phyloP scores from a whole-genome alignment of 2,329 filamentous ascomycete species.

The Acephala macrosclerotiorum region DNA sequence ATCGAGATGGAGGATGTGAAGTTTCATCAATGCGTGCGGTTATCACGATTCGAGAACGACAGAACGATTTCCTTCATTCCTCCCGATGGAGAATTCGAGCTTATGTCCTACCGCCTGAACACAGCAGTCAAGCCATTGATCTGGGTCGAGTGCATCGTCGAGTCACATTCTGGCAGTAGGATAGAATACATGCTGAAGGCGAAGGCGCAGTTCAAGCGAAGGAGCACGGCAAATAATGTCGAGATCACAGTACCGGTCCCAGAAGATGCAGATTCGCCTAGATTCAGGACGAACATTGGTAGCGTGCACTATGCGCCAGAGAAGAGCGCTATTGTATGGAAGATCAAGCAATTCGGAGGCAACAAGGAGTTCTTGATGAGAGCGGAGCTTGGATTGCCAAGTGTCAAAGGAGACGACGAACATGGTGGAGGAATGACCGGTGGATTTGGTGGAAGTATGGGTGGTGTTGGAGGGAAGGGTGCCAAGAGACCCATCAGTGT shows the following conservation, averaged over 20 bases:
- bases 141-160: slow-evolving; percentile 98
- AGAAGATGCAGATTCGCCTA: slow-evolving; percentile 93
- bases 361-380: slow-evolving; percentile 99
- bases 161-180: slow-evolving; percentile 91
- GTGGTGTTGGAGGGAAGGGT: slow-evolving; percentile 85
- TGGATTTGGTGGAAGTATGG: slow-evolving; percentile 96
- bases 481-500: slow-evolving; percentile 95
- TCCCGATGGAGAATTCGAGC: slow-evolving; percentile 96
- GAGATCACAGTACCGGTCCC: slow-evolving; percentile 97
- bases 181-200: slow-evolving; percentile 99
- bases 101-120: slow-evolving; percentile 99
- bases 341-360: slow-evolving; percentile 99
- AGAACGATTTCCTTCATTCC: slow-evolving; percentile 98
- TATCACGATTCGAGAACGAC: slow-evolving; percentile 98
- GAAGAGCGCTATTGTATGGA: slow-evolving; percentile 98
- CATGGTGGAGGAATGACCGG: slow-evolving; percentile 97
- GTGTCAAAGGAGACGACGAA: slow-evolving; percentile 94
- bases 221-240: slow-evolving; percentile 98
- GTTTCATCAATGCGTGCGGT: slow-evolving; percentile 96
- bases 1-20: slow-evolving; percentile 99
- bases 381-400: slow-evolving; percentile 91
- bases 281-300: slow-evolving; percentile 97
- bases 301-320: slow-evolving; percentile 97
- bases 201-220: slow-evolving; percentile 95
- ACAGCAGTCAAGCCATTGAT: slow-evolving; percentile 98